phyloP scores from a whole-genome alignment of 805 yeast genomes.

The Martiniozyma abietophila region DNA sequence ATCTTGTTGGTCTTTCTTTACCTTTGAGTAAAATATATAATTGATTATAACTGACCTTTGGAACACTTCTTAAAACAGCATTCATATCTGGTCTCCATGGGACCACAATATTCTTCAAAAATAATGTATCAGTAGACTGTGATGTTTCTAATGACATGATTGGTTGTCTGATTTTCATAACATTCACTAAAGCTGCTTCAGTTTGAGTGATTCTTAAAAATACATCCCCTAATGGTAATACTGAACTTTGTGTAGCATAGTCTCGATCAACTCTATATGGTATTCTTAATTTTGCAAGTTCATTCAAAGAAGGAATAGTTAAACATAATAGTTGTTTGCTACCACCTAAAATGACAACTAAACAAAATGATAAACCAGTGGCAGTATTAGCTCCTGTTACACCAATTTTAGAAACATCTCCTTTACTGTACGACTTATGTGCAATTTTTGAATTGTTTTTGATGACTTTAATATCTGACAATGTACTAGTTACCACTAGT shows the following conservation, averaged over 20 bases:
- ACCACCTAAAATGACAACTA: slow-evolving; percentile 22
- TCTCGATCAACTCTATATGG: slow-evolving; percentile 34
- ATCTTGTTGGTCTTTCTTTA: slow-evolving; percentile 45
- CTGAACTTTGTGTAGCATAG: slow-evolving; percentile 34
- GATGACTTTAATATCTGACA: slow-evolving; percentile 52
- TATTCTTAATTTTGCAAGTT: slow-evolving; percentile 39
- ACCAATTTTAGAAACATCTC: slow-evolving; percentile 39
- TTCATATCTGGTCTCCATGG: slow-evolving; percentile 76
- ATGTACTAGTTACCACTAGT: slow-evolving; percentile 44
- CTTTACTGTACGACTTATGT: slow-evolving; percentile 52
- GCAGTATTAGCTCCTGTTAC: slow-evolving; percentile 32
- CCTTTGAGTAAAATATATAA: slow-evolving; percentile 66
- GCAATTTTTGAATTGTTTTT: slow-evolving; percentile 54
- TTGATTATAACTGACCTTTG: slow-evolving; percentile 50
- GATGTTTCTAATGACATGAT: slow-evolving; percentile 21
- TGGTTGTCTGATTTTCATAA: slow-evolving; percentile 35
- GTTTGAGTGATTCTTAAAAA: slow-evolving; percentile 46
- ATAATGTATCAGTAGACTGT: slow-evolving; percentile 45
- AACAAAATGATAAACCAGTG: slow-evolving; percentile 19
- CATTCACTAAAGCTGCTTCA: slow-evolving; percentile 43
- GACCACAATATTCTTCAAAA: slow-evolving; percentile 55
- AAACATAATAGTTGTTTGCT: slow-evolving; percentile 24
- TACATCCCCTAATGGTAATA: slow-evolving; percentile 39
- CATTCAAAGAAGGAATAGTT: slow-evolving; percentile 56
- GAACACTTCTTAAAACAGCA: slow-evolving; percentile 80